phyloP scores from a whole-genome alignment of 2,329 filamentous ascomycete species.

The Xylariales sp. region DNA sequence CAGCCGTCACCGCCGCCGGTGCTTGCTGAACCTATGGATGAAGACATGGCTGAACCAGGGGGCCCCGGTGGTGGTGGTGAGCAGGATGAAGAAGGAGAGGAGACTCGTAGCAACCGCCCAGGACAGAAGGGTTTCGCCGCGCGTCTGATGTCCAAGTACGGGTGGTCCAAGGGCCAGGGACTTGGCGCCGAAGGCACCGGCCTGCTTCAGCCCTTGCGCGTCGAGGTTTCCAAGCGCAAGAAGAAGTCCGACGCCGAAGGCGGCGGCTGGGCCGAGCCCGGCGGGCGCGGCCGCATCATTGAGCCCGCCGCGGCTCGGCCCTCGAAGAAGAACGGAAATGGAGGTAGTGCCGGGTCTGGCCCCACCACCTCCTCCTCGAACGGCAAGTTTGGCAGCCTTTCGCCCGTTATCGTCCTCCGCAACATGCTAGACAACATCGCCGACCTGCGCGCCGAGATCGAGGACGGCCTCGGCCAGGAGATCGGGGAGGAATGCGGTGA shows the following conservation, averaged over 20 bases:
- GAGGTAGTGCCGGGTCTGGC: too few relatives aligned
- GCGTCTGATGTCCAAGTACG: conserved; percentile 88
- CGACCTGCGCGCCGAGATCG: conserved; percentile 73
- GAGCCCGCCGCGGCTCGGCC: conserved; percentile 55
- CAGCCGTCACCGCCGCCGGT: conserved; percentile 44
- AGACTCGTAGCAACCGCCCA: conserved; percentile 59
- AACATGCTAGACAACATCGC: conserved; percentile 84
- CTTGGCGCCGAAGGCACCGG: conserved; percentile 79
- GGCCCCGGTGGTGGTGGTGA: too few relatives aligned
- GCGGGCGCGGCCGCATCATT: conserved; percentile 72
- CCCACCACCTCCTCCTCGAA: conserved; percentile 18
- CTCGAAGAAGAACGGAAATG: too few relatives aligned
- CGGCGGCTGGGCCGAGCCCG: conserved; percentile 69
- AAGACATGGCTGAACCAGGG: conserved; percentile 23
- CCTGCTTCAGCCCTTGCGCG: conserved; percentile 77
- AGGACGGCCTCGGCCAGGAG: conserved; percentile 76
- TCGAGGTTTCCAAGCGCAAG: conserved; percentile 81
- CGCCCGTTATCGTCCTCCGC: conserved; percentile 73
- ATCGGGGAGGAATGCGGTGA: conserved; percentile 91
- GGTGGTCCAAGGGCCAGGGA: conserved; percentile 84
- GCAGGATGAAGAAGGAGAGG: conserved; percentile 25
- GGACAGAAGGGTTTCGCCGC: conserved; percentile 83
- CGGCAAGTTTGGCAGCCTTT: conserved; percentile 67
- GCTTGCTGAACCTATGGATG: conserved; percentile 32
- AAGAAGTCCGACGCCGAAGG: conserved; percentile 75